Conservation (phyloP, 1,284 basidiomycete genomes). For the Boletus smithii region DNA sequence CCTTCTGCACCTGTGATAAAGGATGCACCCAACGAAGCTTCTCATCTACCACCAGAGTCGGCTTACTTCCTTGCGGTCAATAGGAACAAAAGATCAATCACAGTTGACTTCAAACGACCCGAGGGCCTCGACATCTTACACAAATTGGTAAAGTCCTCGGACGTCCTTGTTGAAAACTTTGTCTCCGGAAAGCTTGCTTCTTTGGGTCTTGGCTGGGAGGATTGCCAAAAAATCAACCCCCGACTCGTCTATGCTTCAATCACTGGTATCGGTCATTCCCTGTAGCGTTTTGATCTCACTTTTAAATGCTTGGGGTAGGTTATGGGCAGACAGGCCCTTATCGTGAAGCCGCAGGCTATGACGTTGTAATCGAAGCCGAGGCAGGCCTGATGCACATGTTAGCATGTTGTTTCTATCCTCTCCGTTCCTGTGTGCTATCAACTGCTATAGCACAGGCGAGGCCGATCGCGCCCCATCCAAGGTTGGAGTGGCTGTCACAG, state of each 20-base stretch:
- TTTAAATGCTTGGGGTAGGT: constrained; percentile 44
- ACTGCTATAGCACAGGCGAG: constrained; percentile 74
- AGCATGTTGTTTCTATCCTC: constrained; percentile 27
- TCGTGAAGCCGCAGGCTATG: constrained; percentile 80
- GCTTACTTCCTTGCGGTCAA: constrained; percentile 92
- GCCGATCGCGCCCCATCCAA: constrained; percentile 85
- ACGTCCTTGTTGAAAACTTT: constrained; percentile 90
- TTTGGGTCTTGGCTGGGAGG: constrained; percentile 85
- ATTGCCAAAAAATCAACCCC: constrained; percentile 78
- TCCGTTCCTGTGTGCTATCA: constrained; percentile 9
- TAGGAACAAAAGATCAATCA: constrained; percentile 86
- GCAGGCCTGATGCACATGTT: constrained; percentile 94
- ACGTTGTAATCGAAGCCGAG: constrained; percentile 88
- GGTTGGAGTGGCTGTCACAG: constrained; percentile 88
- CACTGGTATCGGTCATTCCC: constrained; percentile 49
- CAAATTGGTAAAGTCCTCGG: constrained; percentile 71
- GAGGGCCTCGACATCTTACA: constrained; percentile 79
- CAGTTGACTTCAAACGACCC: constrained; percentile 80
- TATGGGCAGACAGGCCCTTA: constrained; percentile 95
- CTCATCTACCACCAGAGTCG: constrained; percentile 82
- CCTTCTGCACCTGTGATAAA: constrained; percentile 65
- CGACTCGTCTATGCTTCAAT: constrained; percentile 87
- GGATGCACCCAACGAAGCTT: constrained; percentile 48
- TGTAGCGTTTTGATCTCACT: not conserved
- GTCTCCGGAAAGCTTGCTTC: constrained; percentile 79